Percentiles rank a stretch among this genome's conserved stretches.
phyloP scores from a whole-genome alignment of 495 filamentous ascomycete genomes.

The Cercophora sp. region DNA sequence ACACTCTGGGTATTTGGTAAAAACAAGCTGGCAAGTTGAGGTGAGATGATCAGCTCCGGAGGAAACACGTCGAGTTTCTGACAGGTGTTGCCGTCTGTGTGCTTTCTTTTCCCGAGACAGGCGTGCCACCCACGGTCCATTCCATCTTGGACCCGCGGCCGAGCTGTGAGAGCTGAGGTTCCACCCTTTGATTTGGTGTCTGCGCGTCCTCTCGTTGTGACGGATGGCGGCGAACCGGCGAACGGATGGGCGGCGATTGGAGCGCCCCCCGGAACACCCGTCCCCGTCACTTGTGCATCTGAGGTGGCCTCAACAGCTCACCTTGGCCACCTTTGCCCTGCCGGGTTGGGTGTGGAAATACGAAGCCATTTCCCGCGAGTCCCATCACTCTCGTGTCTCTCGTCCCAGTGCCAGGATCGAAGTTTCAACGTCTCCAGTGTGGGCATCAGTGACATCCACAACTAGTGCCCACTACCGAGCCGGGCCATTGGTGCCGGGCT shows the following conservation, averaged over 20 bases:
- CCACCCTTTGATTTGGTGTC: background rate
- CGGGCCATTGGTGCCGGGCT: conserved; percentile 12
- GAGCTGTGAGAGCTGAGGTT: background rate
- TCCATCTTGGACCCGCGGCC: background rate
- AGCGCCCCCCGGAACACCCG: background rate
- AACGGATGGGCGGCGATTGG: background rate
- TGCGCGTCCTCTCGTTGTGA: background rate
- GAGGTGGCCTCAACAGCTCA: too few relatives aligned
- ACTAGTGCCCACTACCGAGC: conserved; percentile 1
- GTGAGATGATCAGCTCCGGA: background rate
- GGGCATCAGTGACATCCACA: conserved; percentile 2
- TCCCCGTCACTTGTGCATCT: background rate
- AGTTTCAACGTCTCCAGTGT: background rate
- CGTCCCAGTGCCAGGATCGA: background rate
- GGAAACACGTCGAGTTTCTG: background rate
- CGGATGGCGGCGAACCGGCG: background rate
- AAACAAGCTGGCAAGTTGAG: background rate
- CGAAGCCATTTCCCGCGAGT: background rate
- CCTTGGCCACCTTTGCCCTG: too few relatives aligned
- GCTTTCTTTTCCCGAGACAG: background rate
- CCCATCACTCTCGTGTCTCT: background rate
- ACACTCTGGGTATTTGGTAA: conserved; percentile 2
- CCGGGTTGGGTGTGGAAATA: too few relatives aligned
- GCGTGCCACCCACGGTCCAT: background rate
- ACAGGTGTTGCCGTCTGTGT: background rate